phyloP scores from a whole-genome alignment of 306 rosid species.

The Oxytropis ochrocephala region DNA sequence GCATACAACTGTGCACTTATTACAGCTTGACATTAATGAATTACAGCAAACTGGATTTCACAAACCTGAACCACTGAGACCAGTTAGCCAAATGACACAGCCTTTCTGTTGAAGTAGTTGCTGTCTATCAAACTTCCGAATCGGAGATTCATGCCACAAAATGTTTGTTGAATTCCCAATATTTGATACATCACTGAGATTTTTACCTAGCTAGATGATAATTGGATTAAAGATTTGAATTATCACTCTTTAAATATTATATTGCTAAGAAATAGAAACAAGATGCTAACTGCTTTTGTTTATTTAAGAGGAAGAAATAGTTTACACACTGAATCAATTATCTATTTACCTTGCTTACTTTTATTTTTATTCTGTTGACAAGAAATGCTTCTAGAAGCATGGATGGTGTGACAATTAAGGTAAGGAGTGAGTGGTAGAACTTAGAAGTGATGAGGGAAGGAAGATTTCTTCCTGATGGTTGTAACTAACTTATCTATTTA shows the following conservation, averaged over 20 bases:
- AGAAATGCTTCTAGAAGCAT: no score
- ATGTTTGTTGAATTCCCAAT: slow-evolving; percentile 66
- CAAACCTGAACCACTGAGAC: slow-evolving; percentile 99
- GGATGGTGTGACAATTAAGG: no score
- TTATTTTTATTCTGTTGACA: no score
- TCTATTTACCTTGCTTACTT: no score
- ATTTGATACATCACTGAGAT: slow-evolving; percentile 27
- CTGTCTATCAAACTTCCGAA: slow-evolving; percentile 71
- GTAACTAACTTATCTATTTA: no score
- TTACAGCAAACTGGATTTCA: slow-evolving; percentile 6
- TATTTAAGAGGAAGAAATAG: no score
- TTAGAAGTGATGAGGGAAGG: no score
- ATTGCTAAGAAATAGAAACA: background rate
- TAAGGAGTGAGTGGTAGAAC: no score
- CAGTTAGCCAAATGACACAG: slow-evolving; percentile 92
- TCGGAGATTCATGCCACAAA: slow-evolving; percentile 65
- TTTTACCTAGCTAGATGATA: slow-evolving; percentile 47
- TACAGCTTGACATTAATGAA: slow-evolving; percentile 2
- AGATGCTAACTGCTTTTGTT: no score
- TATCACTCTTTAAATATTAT: background rate
- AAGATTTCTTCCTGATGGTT: no score
- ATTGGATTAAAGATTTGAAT: slow-evolving; percentile 27
- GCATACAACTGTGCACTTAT: background rate
- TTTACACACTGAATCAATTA: no score
- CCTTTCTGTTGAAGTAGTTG: slow-evolving; percentile 78